Base-by-base conservation (phyloP, 225 moss, liverwort and hornwort species). In the Lunularia cruciata region DNA sequence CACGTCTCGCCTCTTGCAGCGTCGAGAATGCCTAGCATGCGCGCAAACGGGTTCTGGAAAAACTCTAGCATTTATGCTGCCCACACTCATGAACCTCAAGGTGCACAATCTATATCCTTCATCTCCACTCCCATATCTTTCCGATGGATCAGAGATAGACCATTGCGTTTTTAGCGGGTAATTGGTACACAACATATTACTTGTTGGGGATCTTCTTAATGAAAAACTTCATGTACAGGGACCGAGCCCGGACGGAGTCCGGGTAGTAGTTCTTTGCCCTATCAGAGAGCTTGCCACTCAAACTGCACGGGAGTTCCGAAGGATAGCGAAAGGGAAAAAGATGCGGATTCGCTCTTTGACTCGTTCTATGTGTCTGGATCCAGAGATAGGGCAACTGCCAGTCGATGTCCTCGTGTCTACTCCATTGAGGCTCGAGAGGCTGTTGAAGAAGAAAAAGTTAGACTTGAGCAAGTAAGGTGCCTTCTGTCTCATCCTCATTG, bases 41-140 rank as follows among this genome's bases (percentile, higher is more conserved):
- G 96, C 96, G 19, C 90, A 92, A 23, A 92, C 92, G 19, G 96
- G 96, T 28, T 92, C 96, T 22, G 96, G 96, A 12, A 96, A 96
- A 73, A 96, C 96, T 10, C 66, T 96, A 64, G 85, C 96, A n/a
- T 96, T 96, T 71, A 83, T 90, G 5, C 78, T 96, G 25, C 96
- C 96, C 28, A 86, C 90, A 13, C 79, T 87, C 18, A 86, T 87
- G 84, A 92, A 85, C 26, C 13, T 96, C 60, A 82, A 78, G 87
- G 92, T 90, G 47, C 2, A 3, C 57, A 32, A 56, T 14, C 32
- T n/a, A 2, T 2, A 16, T 31, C 13, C 11, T 57, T 57, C 45
- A 18, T 12, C 45, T n/a, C n/a, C n/a, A n/a, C n/a, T n/a, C n/a
- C n/a, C n/a, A n/a, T n/a, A n/a, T n/a, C n/a, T n/a, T n/a, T n/a